These are phyloP conservation scores for Saccharomycopsis hybrid DNA, from an alignment of 1,139 yeast species.

Conservation along the genomic window DNA sequence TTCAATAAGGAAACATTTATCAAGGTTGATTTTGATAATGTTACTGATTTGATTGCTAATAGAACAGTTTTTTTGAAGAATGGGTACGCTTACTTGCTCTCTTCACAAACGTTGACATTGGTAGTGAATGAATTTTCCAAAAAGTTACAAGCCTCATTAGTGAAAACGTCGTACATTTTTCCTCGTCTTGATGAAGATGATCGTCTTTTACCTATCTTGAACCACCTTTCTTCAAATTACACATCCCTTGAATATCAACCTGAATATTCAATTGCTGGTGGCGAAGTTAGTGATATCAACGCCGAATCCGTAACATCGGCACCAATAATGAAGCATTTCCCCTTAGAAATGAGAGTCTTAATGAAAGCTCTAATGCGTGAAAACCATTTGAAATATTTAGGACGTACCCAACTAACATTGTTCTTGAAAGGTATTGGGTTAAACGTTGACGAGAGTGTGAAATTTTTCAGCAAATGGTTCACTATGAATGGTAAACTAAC, in stretches of 20 bases:
- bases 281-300: constrained; percentile 43
- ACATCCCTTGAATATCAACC: constrained; percentile 48
- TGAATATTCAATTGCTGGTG: constrained; percentile 26
- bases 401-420: constrained; percentile 78
- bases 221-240: constrained; percentile 73
- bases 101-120: constrained; percentile 66
- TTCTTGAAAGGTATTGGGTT: constrained; percentile 89
- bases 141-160: constrained; percentile 45
- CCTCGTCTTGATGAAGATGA: constrained; percentile 92
- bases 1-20: constrained; percentile 17
- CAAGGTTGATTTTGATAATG: constrained; percentile 47
- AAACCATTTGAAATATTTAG: constrained; percentile 74
- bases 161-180: constrained; percentile 66
- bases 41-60: constrained; percentile 63
- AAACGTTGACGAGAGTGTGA: constrained; percentile 77
- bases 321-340: constrained; percentile 59
- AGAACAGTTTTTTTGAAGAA: constrained; percentile 58
- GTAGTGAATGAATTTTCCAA: constrained; percentile 58
- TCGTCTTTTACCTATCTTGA: constrained; percentile 74
- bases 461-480: constrained; percentile 77
- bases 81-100: constrained; percentile 84
- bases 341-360: constrained; percentile 72
- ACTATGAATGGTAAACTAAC: constrained; percentile 49
- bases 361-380: constrained; percentile 52
- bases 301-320: constrained; percentile 55